A percentile compares a stretch with the other conserved stretches of the same genome.
These are phyloP conservation scores for Backusella liffmaniae DNA, from an alignment of 192 early-diverging fungal species.

Conservation along the genomic window DNA sequence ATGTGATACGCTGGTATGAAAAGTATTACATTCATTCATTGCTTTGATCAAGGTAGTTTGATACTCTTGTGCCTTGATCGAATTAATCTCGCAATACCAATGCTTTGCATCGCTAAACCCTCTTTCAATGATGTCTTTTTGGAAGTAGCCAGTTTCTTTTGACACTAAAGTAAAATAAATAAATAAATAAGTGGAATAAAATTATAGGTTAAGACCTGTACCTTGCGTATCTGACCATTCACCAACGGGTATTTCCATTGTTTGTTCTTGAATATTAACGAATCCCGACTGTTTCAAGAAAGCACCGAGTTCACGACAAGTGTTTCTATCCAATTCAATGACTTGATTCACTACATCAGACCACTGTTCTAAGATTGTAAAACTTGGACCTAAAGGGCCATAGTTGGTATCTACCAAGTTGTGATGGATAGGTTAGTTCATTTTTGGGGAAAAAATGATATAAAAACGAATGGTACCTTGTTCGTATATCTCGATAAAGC, in stretches of 20 bases:
- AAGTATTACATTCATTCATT: background rate
- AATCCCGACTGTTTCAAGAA: background rate
- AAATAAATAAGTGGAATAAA: background rate
- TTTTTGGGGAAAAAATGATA: background rate
- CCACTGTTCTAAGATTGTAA: background rate
- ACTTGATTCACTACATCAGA: background rate
- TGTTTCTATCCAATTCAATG: background rate
- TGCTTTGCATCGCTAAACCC: background rate
- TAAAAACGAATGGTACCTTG: background rate
- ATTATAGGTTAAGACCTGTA: background rate
- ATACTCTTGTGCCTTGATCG: background rate
- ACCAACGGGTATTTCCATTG: background rate
- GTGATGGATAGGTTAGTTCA: no score
- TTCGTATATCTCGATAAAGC: background rate
- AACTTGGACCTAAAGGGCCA: background rate
- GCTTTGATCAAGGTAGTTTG: background rate
- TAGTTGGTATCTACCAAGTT: background rate
- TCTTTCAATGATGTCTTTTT: background rate
- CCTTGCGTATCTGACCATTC: background rate
- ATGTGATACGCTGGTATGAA: background rate
- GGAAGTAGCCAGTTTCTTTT: background rate
- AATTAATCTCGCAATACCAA: background rate
- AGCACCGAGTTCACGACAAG: background rate
- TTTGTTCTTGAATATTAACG: background rate
- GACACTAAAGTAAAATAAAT: background rate